phyloP scores from a whole-genome alignment of 192 early-diverging fungal genomes.

The Coemansia sp. region DNA sequence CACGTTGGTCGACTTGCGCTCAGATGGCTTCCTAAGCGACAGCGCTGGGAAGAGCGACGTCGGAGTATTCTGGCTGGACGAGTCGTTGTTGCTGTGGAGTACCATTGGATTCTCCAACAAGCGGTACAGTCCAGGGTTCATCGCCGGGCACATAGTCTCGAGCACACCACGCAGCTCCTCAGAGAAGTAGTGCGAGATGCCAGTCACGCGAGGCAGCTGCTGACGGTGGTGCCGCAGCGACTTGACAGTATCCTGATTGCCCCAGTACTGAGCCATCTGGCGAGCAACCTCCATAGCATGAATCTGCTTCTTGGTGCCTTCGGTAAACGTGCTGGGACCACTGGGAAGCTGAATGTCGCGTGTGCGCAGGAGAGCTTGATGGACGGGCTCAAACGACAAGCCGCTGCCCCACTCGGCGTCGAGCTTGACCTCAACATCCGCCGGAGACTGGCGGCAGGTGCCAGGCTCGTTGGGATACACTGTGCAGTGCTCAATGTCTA shows the following conservation, averaged over 20 bases:
- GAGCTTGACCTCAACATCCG: slow-evolving; percentile 26
- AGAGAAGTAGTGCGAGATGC: slow-evolving; percentile 47
- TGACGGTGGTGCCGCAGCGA: slow-evolving; percentile 41
- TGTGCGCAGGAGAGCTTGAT: slow-evolving; percentile 23
- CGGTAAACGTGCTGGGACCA: slow-evolving; percentile 41
- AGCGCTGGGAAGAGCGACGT: slow-evolving; percentile 43
- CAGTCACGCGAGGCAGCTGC: slow-evolving; percentile 42
- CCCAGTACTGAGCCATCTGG: slow-evolving; percentile 53
- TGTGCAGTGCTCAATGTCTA: slow-evolving; percentile 9
- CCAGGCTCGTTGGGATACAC: slow-evolving; percentile 2
- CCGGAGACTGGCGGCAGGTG: slow-evolving; percentile 4
- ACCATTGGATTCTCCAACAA: slow-evolving; percentile 47
- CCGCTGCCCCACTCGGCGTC: slow-evolving; percentile 8
- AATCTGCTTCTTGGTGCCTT: slow-evolving; percentile 40
- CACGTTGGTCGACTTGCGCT: slow-evolving; percentile 9
- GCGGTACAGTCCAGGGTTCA: slow-evolving; percentile 41
- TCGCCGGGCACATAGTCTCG: slow-evolving; percentile 38
- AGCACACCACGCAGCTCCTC: slow-evolving; percentile 49
- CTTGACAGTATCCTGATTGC: slow-evolving; percentile 28
- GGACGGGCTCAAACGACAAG: slow-evolving; percentile 5
- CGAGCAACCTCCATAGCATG: slow-evolving; percentile 50
- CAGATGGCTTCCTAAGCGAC: slow-evolving; percentile 13
- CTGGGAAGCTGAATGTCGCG: slow-evolving; percentile 16
- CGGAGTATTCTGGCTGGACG: slow-evolving; percentile 11
- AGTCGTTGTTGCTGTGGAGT: slow-evolving; percentile 13